Conservation (phyloP, 2,329 filamentous ascomycete species). For the Chaetoscypha palmicola region DNA sequence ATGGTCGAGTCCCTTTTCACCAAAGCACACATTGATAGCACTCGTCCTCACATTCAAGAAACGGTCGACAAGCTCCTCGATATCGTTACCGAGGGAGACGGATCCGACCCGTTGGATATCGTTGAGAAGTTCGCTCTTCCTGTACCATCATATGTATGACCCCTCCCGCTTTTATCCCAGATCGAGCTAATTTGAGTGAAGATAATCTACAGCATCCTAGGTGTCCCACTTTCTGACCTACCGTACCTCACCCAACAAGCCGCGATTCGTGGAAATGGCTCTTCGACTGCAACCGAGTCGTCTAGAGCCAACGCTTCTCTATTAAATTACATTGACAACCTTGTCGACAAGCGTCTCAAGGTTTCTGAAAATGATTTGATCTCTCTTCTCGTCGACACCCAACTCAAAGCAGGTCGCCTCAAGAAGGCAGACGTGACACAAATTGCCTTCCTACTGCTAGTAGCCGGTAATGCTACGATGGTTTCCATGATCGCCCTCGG, state of each 20-base stretch:
- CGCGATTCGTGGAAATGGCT: slow-evolving; percentile 41
- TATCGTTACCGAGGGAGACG: slow-evolving; percentile 34
- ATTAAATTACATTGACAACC: slow-evolving; percentile 37
- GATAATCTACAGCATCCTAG: slow-evolving; percentile 45
- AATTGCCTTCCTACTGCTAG: slow-evolving; percentile 43
- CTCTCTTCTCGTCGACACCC: slow-evolving; percentile 32
- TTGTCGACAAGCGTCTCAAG: slow-evolving; percentile 36
- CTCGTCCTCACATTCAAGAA: slow-evolving; percentile 40
- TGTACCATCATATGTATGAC: slow-evolving; percentile 39
- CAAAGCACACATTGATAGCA: slow-evolving; percentile 32
- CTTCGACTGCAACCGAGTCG: slow-evolving; percentile 40
- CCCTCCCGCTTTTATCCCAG: not conserved
- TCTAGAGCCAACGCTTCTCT: slow-evolving; percentile 40
- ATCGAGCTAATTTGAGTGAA: slow-evolving; percentile 15
- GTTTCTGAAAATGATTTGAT: slow-evolving; percentile 40
- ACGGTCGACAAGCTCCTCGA: slow-evolving; percentile 39
- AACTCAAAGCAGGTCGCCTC: slow-evolving; percentile 30
- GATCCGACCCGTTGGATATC: slow-evolving; percentile 37
- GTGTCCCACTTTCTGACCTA: slow-evolving; percentile 41
- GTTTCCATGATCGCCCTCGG: slow-evolving; percentile 45
- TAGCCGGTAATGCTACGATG: slow-evolving; percentile 46
- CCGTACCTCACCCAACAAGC: slow-evolving; percentile 41
- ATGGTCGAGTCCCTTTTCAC: slow-evolving; percentile 42
- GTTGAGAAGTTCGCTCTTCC: slow-evolving; percentile 41
- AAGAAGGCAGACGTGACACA: slow-evolving; percentile 32